These are phyloP conservation scores for Eucalyptus tenuipes DNA, from an alignment of 345 rosid genomes.

Conservation along the genomic window DNA sequence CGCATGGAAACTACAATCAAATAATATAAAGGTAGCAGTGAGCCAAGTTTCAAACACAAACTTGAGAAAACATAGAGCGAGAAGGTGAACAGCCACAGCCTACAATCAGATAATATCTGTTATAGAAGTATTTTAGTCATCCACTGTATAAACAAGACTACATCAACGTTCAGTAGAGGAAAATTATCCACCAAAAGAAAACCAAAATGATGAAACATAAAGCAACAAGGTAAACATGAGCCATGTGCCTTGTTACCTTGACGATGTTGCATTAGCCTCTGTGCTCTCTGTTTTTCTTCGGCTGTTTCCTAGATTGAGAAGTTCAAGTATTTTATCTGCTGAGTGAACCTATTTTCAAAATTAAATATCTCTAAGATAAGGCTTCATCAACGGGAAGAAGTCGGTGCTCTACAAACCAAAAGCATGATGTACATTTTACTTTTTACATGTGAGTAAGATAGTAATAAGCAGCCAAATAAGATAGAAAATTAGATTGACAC, in stretches of 20 bases:
- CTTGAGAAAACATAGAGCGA: background rate
- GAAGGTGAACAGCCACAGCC: background rate
- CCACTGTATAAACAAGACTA: background rate
- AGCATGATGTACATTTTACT: background rate
- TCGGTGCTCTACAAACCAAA: background rate
- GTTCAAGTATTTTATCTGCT: constrained; percentile 86
- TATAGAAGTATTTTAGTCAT: background rate
- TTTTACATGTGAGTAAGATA: background rate
- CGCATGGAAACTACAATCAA: background rate
- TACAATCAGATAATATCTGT: background rate
- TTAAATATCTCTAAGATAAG: background rate
- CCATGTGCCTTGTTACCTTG: constrained; percentile 30
- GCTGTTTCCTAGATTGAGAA: constrained; percentile 84
- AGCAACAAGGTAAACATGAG: background rate
- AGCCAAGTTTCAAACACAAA: background rate
- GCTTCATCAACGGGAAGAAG: background rate
- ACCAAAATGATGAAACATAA: background rate
- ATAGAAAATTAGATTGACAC: background rate
- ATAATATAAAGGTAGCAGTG: background rate
- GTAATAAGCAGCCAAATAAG: background rate
- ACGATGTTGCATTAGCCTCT: constrained; percentile 84
- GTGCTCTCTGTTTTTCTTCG: constrained; percentile 92
- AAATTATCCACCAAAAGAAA: background rate
- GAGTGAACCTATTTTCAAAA: constrained; percentile 55
- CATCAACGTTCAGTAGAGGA: background rate